These are phyloP conservation scores for Kalanchoe fedtschenkoi DNA, from an alignment of 164 flowering plant species.

Conservation along the genomic window DNA sequence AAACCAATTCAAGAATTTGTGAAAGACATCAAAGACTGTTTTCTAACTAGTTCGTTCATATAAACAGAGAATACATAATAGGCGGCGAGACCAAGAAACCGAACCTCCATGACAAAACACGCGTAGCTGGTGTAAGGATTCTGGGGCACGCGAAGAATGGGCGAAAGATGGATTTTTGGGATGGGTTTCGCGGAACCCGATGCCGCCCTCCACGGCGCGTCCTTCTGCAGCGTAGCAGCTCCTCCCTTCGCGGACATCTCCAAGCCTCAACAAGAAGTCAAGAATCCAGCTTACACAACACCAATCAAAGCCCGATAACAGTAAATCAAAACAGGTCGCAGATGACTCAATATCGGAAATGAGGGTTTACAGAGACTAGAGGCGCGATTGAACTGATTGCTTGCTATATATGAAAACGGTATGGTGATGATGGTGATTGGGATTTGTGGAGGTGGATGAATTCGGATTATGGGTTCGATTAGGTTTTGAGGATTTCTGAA, in stretches of 20 bases:
- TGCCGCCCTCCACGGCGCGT: conserved; percentile 77
- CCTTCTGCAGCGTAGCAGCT: conserved; percentile 34
- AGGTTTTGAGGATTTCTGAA: neutral
- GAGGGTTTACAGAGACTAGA: neutral
- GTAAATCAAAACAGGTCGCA: neutral
- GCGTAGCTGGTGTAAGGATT: conserved; percentile 48
- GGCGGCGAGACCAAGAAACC: conserved; percentile 4
- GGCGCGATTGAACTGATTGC: neutral
- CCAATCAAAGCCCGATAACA: neutral
- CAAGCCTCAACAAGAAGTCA: neutral
- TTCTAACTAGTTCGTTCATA: too few relatives aligned
- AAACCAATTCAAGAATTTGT: neutral
- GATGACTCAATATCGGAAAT: neutral
- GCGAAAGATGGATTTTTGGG: conserved; percentile 76
- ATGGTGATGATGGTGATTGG: neutral
- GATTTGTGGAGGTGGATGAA: neutral
- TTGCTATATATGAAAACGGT: neutral
- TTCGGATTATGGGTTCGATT: neutral
- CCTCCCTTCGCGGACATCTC: conserved; percentile 22
- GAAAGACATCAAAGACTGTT: neutral
- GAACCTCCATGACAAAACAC: conserved; percentile 65
- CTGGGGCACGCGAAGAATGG: conserved; percentile 48
- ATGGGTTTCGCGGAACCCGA: conserved; percentile 33
- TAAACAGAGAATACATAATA: too few relatives aligned
- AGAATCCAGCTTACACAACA: neutral